A percentile compares a stretch with the other conserved stretches of the same genome.
These are phyloP conservation scores for Emergomyces africanus DNA, from an alignment of 2,329 filamentous ascomycete species.

Conservation along the genomic window DNA sequence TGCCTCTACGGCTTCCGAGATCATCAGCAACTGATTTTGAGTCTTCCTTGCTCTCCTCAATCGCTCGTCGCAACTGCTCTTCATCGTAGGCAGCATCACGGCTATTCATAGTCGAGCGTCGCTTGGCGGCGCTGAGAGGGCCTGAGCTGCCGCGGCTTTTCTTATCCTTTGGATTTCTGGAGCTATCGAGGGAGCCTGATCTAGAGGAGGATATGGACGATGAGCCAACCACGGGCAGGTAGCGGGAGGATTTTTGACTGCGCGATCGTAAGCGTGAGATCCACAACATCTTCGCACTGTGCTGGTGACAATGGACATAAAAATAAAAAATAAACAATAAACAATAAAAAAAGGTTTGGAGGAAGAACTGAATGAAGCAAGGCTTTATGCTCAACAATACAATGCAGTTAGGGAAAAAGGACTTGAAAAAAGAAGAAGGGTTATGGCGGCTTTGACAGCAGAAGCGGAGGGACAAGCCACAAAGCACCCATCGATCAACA, in stretches of 20 bases:
- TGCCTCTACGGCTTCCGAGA: constrained; percentile 51
- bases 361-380: neutral
- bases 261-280: constrained; percentile 19
- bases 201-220: constrained; percentile 32
- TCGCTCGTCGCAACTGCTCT: constrained; percentile 72
- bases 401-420: neutral
- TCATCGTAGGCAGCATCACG: constrained; percentile 91
- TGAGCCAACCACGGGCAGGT: constrained; percentile 46
- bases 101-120: constrained; percentile 95
- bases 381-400: neutral
- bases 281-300: constrained; percentile 10
- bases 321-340: too few relatives aligned
- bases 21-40: constrained; percentile 44
- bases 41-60: constrained; percentile 90
- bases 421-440: neutral
- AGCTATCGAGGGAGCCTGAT: constrained; percentile 29
- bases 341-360: neutral
- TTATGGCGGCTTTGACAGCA: neutral
- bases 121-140: constrained; percentile 56
- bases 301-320: neutral
- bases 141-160: constrained; percentile 40
- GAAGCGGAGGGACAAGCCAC: neutral
- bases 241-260: constrained; percentile 51
- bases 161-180: constrained; percentile 27
- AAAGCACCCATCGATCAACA: neutral